phyloP scores from a whole-genome alignment of 352 stramenopile species.

The Blastocystis sp. region DNA sequence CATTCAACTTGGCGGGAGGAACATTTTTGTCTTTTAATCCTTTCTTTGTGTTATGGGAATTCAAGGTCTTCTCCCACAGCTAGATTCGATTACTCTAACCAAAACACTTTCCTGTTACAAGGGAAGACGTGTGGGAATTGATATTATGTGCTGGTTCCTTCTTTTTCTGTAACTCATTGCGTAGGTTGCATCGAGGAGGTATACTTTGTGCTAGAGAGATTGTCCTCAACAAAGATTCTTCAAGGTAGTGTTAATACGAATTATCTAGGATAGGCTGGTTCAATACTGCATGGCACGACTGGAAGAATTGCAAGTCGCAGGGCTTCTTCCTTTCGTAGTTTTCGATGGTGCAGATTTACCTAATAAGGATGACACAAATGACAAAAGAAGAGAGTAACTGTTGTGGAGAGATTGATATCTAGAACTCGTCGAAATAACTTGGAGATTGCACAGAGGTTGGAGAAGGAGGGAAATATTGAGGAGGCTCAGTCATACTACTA shows the following conservation, averaged over 20 bases:
- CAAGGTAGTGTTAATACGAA: conserved; percentile 17
- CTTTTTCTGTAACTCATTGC: conserved; percentile 36
- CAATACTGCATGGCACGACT: conserved; percentile 80
- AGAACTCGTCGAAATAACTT: background rate
- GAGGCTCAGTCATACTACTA: conserved; percentile 66
- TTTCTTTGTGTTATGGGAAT: background rate
- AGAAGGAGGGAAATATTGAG: conserved; percentile 63
- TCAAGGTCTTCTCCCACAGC: background rate
- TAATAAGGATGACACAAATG: conserved; percentile 73
- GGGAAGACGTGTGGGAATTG: conserved; percentile 43
- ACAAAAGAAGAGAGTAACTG: conserved; percentile 60
- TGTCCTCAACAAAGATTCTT: conserved; percentile 68
- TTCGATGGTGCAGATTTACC: conserved; percentile 85
- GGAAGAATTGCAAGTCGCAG: conserved; percentile 75
- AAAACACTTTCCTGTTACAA: background rate
- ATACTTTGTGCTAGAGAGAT: conserved; percentile 80
- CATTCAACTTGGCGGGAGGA: background rate
- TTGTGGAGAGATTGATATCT: background rate
- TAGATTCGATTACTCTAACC: background rate
- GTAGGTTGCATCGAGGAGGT: conserved; percentile 80
- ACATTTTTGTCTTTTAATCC: background rate
- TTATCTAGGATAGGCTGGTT: conserved; percentile 69
- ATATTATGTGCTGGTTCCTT: conserved; percentile 65
- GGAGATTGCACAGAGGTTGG: conserved; percentile 62
- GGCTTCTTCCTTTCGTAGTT: conserved; percentile 80